Conservation (phyloP, 2,329 filamentous ascomycete species). For the Diaporthe amygdali region DNA sequence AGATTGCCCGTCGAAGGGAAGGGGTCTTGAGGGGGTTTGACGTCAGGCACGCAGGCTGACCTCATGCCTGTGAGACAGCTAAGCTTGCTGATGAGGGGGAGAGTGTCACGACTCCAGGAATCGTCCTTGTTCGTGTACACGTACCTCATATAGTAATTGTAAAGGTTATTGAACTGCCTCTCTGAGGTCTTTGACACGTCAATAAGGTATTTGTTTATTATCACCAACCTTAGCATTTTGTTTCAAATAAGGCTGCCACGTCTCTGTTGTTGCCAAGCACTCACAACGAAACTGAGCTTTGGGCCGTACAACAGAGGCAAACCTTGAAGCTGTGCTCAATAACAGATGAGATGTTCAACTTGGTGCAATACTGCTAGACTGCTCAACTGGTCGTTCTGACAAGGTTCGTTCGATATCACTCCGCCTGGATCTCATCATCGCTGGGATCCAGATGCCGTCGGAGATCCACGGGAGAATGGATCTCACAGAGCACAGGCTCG, state of each 20-base stretch:
- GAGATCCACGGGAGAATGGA: too few species aligned
- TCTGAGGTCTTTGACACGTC: too few species aligned
- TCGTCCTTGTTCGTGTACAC: not conserved
- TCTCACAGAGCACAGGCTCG: too few species aligned
- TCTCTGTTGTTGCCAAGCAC: not conserved
- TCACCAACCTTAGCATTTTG: too few species aligned
- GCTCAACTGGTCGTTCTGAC: rapidly evolving
- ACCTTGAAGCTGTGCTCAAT: not conserved
- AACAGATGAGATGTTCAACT: not conserved
- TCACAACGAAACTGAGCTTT: not conserved
- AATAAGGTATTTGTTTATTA: too few species aligned
- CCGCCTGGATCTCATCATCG: not conserved
- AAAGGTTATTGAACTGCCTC: too few species aligned
- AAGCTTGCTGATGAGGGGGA: not conserved
- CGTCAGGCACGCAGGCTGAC: not conserved
- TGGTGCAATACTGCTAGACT: not conserved
- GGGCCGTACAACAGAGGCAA: not conserved
- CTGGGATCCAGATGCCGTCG: too few species aligned
- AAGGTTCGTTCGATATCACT: not conserved
- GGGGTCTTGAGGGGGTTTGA: not conserved
- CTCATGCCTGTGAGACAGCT: not conserved
- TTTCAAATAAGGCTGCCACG: not conserved
- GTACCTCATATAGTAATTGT: too few species aligned
- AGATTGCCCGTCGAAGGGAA: not conserved
- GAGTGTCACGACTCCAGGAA: not conserved